A percentile compares a stretch with the other conserved stretches of the same genome.
Conservation (phyloP, 1,139 yeast genomes). For the Cylindricascospora bacillispora region DNA sequence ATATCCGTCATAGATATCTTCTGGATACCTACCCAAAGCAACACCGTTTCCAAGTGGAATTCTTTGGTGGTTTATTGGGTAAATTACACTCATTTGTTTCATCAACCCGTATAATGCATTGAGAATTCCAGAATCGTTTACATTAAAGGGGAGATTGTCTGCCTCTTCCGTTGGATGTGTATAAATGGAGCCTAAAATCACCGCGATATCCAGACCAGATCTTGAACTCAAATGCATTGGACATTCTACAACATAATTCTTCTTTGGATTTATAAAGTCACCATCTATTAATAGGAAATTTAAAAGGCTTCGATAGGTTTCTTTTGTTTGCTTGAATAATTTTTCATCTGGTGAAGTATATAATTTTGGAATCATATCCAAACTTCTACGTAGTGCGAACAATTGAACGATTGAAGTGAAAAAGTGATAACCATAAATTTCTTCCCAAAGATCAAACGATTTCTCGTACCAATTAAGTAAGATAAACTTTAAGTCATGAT, state of each 20-base stretch:
- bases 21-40: constrained; percentile 87
- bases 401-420: constrained; percentile 69
- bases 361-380: constrained; percentile 3
- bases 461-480: constrained; percentile 46
- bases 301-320: too few species aligned
- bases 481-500: constrained; percentile 61
- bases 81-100: constrained; percentile 55
- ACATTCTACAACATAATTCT: constrained; percentile 56
- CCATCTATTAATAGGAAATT: too few species aligned
- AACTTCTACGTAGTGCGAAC: constrained; percentile 40
- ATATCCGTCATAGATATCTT: constrained; percentile 78
- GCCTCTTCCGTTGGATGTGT: constrained; percentile 41
- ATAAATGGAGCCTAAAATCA: constrained; percentile 54
- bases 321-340: neutral
- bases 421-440: constrained; percentile 58
- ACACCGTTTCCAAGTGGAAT: constrained; percentile 32
- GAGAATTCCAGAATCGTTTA: constrained; percentile 40
- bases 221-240: constrained; percentile 41
- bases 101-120: constrained; percentile 49
- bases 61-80: constrained; percentile 50
- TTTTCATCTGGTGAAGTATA: neutral
- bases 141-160: constrained; percentile 41
- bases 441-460: constrained; percentile 94
- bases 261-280: constrained; percentile 22
- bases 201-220: constrained; percentile 70